A percentile compares a stretch with the other conserved stretches of the same genome.
These are phyloP conservation scores for Podaxis rugospora DNA, from an alignment of 768 basidiomycete genomes.

Conservation along the genomic window DNA sequence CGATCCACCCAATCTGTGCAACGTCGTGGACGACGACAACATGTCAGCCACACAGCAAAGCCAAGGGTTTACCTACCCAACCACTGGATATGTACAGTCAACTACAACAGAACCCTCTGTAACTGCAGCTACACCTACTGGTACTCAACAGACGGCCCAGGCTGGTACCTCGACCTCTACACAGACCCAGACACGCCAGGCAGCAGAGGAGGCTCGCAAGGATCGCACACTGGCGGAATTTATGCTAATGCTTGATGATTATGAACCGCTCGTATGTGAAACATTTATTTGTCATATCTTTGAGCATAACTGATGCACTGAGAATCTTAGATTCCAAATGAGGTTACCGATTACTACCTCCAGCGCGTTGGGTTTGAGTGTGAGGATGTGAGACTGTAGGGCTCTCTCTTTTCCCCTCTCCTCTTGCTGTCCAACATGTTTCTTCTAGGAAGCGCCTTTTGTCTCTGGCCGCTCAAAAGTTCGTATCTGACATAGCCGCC, in stretches of 20 bases:
- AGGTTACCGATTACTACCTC: constrained; percentile 96
- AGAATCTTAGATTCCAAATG: constrained; percentile 79
- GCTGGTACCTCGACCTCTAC: constrained; percentile 31
- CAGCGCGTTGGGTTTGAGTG: constrained; percentile 96
- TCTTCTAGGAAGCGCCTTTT: constrained; percentile 80
- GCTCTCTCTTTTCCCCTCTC: not conserved
- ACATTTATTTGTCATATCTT: not conserved
- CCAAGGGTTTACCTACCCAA: constrained; percentile 8
- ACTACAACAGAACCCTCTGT: constrained; percentile 14
- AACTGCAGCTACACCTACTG: constrained; percentile 12
- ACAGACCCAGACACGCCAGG: constrained; percentile 53
- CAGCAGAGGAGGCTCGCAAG: constrained; percentile 77
- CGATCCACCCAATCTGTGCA: constrained; percentile 19
- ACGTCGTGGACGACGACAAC: constrained; percentile 13
- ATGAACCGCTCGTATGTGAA: constrained; percentile 79
- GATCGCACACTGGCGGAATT: constrained; percentile 92
- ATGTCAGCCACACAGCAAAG: constrained; percentile 30
- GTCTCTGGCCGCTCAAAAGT: constrained; percentile 95
- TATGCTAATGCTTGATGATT: constrained; percentile 93
- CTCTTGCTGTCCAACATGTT: not conserved
- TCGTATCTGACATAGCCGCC: constrained; percentile 92
- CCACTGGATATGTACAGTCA: not conserved
- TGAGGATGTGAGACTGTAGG: constrained; percentile 85
- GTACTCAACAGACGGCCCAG: constrained; percentile 20
- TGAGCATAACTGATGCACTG: not conserved